phyloP scores from a whole-genome alignment of 176 grass and related monocot species.

The Aegilops speltoides region DNA sequence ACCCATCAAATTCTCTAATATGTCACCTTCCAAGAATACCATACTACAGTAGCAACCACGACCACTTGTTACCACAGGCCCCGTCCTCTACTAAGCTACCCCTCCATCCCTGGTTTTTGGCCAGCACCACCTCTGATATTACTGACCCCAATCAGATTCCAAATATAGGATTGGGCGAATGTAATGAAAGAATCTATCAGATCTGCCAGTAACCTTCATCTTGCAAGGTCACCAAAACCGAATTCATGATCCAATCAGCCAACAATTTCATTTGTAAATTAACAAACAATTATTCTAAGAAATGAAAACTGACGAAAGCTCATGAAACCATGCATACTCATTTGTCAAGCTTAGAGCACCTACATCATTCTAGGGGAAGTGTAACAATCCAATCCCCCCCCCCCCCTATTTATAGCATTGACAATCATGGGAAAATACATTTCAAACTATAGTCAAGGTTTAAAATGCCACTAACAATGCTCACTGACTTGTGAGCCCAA shows the following conservation, averaged over 20 bases:
- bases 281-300: not conserved
- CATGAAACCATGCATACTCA: not conserved
- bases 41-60: not conserved
- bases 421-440: not conserved
- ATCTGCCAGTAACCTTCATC: not conserved
- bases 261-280: not conserved
- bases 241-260: not conserved
- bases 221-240: slow-evolving; percentile 1
- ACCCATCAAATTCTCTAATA: not conserved
- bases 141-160: not conserved
- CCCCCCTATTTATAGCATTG: not conserved
- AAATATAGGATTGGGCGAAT: not conserved
- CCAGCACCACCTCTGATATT: not conserved
- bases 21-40: not conserved
- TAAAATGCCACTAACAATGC: not conserved
- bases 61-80: slow-evolving; percentile 4
- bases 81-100: not conserved
- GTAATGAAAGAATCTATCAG: not conserved
- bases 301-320: not conserved
- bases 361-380: not conserved
- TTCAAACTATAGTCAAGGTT: not conserved
- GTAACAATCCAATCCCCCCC: not conserved
- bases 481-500: no score
- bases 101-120: not conserved
- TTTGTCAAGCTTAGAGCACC: not conserved